Percentiles rank a stretch among this genome's conserved stretches.
phyloP scores from a whole-genome alignment of 2,329 filamentous ascomycete genomes.

The Microcyclosporella mali region DNA sequence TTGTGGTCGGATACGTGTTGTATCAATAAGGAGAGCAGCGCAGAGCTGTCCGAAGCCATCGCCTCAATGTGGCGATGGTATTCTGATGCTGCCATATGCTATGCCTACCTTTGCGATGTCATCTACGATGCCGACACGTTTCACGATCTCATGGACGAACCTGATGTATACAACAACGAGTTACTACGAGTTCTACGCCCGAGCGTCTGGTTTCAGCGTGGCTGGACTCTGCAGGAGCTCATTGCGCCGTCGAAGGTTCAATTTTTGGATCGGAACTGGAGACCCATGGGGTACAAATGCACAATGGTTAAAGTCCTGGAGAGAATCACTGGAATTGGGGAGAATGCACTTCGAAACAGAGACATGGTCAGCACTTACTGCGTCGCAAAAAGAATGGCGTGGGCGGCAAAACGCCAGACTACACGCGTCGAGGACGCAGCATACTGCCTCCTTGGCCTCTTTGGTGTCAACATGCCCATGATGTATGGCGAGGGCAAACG shows the following conservation, averaged over 20 bases:
- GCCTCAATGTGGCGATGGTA: conserved; percentile 22
- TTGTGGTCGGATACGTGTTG: conserved; percentile 18
- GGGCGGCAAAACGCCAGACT: neutral
- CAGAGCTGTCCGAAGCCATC: conserved; percentile 19
- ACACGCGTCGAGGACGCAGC: neutral
- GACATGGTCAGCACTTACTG: neutral
- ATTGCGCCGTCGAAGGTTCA: neutral
- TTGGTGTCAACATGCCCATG: neutral
- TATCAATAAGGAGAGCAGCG: conserved; percentile 19
- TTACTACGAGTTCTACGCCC: no score
- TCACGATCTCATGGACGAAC: no score
- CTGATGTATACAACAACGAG: no score
- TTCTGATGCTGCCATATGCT: conserved; percentile 11
- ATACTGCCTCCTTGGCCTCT: neutral
- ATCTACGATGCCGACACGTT: no score
- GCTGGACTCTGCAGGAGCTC: neutral
- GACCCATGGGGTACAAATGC: neutral
- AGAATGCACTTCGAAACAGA: neutral
- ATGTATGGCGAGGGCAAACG: neutral
- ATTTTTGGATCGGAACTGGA: neutral
- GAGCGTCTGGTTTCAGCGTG: neutral
- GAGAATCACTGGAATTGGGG: neutral
- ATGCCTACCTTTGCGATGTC: conserved; percentile 17
- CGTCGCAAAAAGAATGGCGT: neutral
- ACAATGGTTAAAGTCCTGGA: neutral